phyloP scores from a whole-genome alignment of 73 alveolate genomes.

The Paramecium bursaria region DNA sequence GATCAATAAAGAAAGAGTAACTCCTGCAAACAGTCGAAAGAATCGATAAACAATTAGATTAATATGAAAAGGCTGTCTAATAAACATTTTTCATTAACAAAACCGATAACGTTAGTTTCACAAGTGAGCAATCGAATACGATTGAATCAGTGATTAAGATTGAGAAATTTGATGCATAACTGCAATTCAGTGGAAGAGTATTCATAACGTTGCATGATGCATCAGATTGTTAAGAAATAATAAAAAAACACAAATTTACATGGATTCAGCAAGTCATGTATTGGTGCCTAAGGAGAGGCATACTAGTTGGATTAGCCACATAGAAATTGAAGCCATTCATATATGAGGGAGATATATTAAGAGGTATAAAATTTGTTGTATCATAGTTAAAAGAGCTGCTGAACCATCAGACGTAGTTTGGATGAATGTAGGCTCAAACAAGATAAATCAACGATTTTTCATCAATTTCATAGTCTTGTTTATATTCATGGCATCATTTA shows the following conservation, averaged over 20 bases:
- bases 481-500: background rate
- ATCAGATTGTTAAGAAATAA: background rate
- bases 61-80: background rate
- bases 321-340: background rate
- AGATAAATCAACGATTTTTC: background rate
- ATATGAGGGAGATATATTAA: background rate
- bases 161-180: too few species aligned
- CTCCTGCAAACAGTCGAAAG: too few species aligned
- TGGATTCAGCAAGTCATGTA: background rate
- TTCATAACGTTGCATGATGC: background rate
- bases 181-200: background rate
- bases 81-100: background rate
- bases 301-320: background rate
- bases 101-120: too few species aligned
- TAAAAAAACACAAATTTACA: background rate
- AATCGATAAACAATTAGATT: background rate
- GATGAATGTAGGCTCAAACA: slow-evolving; percentile 55
- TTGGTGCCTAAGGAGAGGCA: slow-evolving; percentile 17
- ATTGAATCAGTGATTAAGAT: too few species aligned
- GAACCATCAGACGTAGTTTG: slow-evolving; percentile 55
- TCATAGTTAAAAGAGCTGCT: slow-evolving; percentile 43
- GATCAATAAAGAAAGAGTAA: background rate
- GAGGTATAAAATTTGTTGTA: background rate
- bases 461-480: background rate
- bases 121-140: too few species aligned